Evolutionary conservation across 306 rosid species (phyloP).

Genomic region (Canavalia ensiformis): DNA sequence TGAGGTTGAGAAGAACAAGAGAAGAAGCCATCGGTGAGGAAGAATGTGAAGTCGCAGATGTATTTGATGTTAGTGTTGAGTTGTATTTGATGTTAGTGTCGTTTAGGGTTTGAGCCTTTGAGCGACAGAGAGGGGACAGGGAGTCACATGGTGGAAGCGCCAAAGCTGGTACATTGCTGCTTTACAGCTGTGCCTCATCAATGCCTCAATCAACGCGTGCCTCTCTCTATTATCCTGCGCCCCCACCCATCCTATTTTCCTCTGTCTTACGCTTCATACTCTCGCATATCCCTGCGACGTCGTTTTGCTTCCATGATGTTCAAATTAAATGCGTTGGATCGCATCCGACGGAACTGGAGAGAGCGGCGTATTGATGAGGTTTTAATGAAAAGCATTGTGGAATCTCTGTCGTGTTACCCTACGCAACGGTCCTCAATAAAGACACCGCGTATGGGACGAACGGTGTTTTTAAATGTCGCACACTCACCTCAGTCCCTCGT

Average conservation of each 20-base stretch:
- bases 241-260: neutral
- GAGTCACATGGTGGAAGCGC: slow-evolving; percentile 73
- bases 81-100: neutral
- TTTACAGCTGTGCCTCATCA: slow-evolving; percentile 75
- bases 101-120: neutral
- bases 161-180: slow-evolving; percentile 50
- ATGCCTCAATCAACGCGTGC: slow-evolving; percentile 49
- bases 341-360: neutral
- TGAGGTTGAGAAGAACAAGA: slow-evolving; percentile 14
- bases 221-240: slow-evolving; percentile 37
- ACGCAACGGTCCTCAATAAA: slow-evolving; percentile 39
- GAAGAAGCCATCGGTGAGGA: slow-evolving; percentile 39
- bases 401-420: neutral
- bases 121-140: slow-evolving; percentile 15
- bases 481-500: no score
- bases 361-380: neutral
- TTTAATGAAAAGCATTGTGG: neutral
- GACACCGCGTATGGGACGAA: slow-evolving; percentile 27
- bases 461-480: slow-evolving; percentile 35
- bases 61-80: no score
- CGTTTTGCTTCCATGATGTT: neutral
- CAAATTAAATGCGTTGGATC: neutral
- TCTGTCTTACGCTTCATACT: slow-evolving; percentile 16
- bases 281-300: neutral
- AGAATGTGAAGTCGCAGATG: neutral